Evolutionary conservation across 148 eudicot genomes (phyloP).

Genomic region (Mesembryanthemum crystallinum): DNA sequence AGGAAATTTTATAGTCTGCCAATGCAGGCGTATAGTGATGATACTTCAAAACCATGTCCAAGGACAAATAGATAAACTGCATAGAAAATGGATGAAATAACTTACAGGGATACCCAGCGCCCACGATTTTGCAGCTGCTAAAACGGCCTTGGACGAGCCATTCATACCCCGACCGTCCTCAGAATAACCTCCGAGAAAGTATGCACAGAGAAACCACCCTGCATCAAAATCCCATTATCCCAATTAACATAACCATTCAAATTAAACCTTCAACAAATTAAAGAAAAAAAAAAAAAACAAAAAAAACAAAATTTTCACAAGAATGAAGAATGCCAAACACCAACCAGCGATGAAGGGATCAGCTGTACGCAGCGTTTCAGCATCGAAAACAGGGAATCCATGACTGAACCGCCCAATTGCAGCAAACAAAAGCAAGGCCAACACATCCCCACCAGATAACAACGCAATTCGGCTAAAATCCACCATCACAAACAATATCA

Average conservation of each 20-base stretch:
- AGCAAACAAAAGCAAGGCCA: conserved; percentile 71
- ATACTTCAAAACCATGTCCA: conserved; percentile 9
- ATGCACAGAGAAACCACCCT: conserved; percentile 96
- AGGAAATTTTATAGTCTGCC: background rate
- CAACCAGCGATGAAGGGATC: conserved; percentile 96
- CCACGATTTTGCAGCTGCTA: conserved; percentile 89
- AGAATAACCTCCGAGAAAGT: conserved; percentile 85
- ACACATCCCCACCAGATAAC: conserved; percentile 91
- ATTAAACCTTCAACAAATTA: background rate
- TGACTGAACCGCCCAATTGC: conserved; percentile 94
- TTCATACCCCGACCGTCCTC: conserved; percentile 87
- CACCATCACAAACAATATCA: background rate
- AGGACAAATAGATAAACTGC: background rate
- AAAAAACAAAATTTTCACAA: background rate
- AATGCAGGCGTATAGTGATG: background rate
- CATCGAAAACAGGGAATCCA: conserved; percentile 76
- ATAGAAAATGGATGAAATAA: background rate
- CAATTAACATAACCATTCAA: background rate
- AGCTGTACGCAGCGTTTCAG: conserved; percentile 75
- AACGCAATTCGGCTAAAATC: conserved; percentile 59
- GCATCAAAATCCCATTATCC: conserved; percentile 18
- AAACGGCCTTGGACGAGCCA: conserved; percentile 66
- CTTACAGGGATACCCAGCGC: conserved; percentile 80
- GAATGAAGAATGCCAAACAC: conserved; percentile 5
- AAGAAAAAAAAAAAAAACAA: background rate